Evolutionary conservation across 2,329 filamentous ascomycete genomes (phyloP).

Genomic region (Cladosporium sphaerospermum): DNA sequence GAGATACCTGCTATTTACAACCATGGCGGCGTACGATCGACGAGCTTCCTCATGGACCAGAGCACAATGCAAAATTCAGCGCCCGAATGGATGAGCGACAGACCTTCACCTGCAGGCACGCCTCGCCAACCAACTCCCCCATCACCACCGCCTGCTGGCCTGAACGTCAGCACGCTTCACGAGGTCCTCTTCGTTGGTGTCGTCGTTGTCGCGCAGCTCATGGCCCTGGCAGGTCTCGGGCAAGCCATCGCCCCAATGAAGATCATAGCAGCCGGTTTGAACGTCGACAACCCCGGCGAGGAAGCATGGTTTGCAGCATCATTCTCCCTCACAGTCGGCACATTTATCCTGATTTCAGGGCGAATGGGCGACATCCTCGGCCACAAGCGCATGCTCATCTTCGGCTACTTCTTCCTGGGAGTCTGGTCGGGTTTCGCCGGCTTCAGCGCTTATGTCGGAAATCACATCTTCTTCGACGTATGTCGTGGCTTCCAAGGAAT

Average conservation of each 20-base stretch:
- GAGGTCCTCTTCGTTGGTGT: slow-evolving; percentile 22
- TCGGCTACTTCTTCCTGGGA: slow-evolving; percentile 36
- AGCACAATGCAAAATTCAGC: slow-evolving; percentile 10
- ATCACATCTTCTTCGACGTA: slow-evolving; percentile 30
- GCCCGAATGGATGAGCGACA: slow-evolving; percentile 17
- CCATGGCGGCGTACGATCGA: slow-evolving; percentile 17
- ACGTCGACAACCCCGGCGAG: slow-evolving; percentile 35
- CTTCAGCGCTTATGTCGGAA: slow-evolving; percentile 31
- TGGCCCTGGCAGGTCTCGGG: slow-evolving; percentile 23
- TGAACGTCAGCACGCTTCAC: slow-evolving; percentile 19
- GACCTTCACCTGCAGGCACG: not conserved
- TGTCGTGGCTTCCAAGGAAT: slow-evolving; percentile 37
- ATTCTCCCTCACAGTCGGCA: slow-evolving; percentile 39
- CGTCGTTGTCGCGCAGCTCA: slow-evolving; percentile 25
- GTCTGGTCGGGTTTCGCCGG: slow-evolving; percentile 37
- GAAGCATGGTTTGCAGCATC: slow-evolving; percentile 40
- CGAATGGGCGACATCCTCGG: slow-evolving; percentile 41
- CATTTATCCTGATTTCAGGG: slow-evolving; percentile 41
- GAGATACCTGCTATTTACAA: slow-evolving; percentile 24
- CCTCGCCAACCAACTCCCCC: slow-evolving; percentile 8
- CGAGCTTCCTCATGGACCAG: slow-evolving; percentile 20
- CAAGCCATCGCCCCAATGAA: slow-evolving; percentile 36
- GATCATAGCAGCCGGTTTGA: slow-evolving; percentile 41
- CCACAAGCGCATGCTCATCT: slow-evolving; percentile 36
- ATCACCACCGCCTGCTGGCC: not conserved